Evolutionary conservation across 2,329 filamentous ascomycete species (phyloP).

Genomic region (Pseudogymnoascus sp.): DNA sequence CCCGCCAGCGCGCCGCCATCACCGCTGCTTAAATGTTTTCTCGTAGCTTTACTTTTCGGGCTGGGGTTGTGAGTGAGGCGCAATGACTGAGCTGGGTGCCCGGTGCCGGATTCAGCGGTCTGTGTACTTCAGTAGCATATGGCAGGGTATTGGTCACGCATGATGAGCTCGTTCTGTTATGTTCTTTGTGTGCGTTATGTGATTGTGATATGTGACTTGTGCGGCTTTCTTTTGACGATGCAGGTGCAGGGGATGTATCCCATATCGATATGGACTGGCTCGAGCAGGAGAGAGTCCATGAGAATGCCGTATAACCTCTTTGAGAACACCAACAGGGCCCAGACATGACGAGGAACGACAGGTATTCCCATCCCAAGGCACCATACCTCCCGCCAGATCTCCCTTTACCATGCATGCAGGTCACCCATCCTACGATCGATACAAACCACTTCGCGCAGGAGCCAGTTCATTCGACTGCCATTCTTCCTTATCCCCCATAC

Average conservation of each 20-base stretch:
- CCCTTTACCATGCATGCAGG: not conserved
- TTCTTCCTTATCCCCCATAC: too few relatives aligned
- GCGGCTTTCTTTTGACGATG: not conserved
- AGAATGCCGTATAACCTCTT: not conserved
- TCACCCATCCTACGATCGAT: too few relatives aligned
- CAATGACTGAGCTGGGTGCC: conserved; percentile 4
- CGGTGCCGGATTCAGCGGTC: conserved; percentile 12
- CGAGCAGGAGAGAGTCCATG: not conserved
- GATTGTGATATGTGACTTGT: not conserved
- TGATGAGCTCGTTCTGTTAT: conserved; percentile 4
- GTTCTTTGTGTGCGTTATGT: not conserved
- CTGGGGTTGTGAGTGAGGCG: conserved; percentile 4
- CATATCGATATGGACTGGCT: not conserved
- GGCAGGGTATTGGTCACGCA: conserved; percentile 18
- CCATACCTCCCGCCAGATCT: too few relatives aligned
- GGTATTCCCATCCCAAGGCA: too few relatives aligned
- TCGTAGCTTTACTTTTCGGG: not conserved
- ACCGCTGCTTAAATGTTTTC: conserved; percentile 36
- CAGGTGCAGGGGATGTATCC: not conserved
- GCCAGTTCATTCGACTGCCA: not conserved
- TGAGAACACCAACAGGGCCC: too few relatives aligned
- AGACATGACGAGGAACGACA: too few relatives aligned
- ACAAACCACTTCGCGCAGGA: not conserved
- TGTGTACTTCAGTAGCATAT: conserved; percentile 26
- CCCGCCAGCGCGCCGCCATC: conserved; percentile 54